Evolutionary conservation across 1,139 yeast species (phyloP).

Genomic region (Arxiozyma heterogenica): DNA sequence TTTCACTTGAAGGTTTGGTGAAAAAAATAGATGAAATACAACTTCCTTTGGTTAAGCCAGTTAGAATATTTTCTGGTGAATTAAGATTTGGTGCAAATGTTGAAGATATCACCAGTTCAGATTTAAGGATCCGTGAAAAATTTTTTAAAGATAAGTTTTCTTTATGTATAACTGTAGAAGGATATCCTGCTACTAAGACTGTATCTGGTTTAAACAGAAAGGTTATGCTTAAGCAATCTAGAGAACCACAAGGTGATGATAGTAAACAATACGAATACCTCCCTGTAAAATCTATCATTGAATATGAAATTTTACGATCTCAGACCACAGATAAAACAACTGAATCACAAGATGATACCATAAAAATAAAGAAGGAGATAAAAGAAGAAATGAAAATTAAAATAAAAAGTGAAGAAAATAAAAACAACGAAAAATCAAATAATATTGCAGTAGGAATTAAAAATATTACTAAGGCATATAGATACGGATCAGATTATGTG

Average conservation of each 20-base stretch:
- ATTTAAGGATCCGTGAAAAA: constrained; percentile 2
- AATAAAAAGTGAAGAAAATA: constrained; percentile 23
- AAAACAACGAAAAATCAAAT: constrained; percentile 7
- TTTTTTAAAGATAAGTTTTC: constrained; percentile 25
- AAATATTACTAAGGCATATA: constrained; percentile 44
- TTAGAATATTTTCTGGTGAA: constrained; percentile 33
- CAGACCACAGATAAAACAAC: background rate
- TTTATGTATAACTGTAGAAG: constrained; percentile 45
- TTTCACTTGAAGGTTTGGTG: constrained; percentile 16
- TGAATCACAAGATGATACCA: background rate
- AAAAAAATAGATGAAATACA: constrained; percentile 15
- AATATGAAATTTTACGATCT: constrained; percentile 23
- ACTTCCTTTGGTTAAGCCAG: constrained; percentile 30
- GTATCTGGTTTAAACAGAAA: constrained; percentile 37
- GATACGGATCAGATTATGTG: constrained; percentile 58
- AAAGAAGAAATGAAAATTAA: constrained; percentile 14
- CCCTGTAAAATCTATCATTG: constrained; percentile 23
- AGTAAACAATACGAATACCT: constrained; percentile 14
- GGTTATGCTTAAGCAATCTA: constrained; percentile 21
- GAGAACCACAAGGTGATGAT: background rate
- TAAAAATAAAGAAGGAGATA: constrained; percentile 15
- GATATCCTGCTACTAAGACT: constrained; percentile 52
- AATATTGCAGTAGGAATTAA: constrained; percentile 28
- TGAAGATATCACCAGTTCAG: constrained; percentile 4
- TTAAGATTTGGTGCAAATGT: constrained; percentile 35